A percentile compares a stretch with the other conserved stretches of the same genome.
phyloP scores from a whole-genome alignment of 2,329 filamentous ascomycete genomes.

The Aureobasidium sp. region DNA sequence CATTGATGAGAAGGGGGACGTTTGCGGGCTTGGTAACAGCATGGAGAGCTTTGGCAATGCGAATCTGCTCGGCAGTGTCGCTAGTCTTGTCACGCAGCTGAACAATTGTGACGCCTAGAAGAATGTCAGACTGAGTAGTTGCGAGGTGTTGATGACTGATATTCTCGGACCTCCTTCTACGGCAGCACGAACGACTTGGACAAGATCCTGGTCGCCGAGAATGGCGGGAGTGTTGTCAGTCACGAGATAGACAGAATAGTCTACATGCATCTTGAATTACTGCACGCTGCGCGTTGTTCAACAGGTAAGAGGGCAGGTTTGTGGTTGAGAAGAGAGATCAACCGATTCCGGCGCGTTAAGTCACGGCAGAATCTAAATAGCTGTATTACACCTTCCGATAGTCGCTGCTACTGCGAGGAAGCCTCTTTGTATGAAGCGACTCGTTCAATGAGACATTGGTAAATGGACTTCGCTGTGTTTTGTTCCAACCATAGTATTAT shows the following conservation, averaged over 20 bases:
- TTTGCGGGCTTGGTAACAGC: slow-evolving; percentile 57
- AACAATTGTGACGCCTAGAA: slow-evolving; percentile 65
- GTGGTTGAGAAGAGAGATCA: slow-evolving; percentile 8
- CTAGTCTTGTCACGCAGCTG: slow-evolving; percentile 86
- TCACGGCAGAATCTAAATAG: neutral
- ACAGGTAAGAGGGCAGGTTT: neutral
- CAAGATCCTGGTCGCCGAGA: slow-evolving; percentile 63
- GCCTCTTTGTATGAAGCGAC: neutral
- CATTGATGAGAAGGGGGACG: slow-evolving; percentile 86
- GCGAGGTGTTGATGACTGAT: neutral
- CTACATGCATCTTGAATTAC: slow-evolving; percentile 37
- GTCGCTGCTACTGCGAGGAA: neutral
- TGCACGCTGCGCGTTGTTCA: neutral
- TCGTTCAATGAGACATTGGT: neutral
- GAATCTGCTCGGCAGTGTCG: slow-evolving; percentile 64
- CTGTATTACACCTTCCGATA: neutral
- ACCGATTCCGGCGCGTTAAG: slow-evolving; percentile 8
- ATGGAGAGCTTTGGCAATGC: slow-evolving; percentile 66
- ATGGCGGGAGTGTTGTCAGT: slow-evolving; percentile 88
- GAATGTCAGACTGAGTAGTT: neutral
- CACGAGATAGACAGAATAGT: slow-evolving; percentile 84
- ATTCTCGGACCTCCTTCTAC: slow-evolving; percentile 57
- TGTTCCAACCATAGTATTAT: neutral
- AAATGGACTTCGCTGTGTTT: neutral
- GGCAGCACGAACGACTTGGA: slow-evolving; percentile 66